Evolutionary conservation across 352 stramenopile species (phyloP), one percentile per base, ranked within the genome.

Genomic region (Phytopythium chamaehyphon): DNA sequence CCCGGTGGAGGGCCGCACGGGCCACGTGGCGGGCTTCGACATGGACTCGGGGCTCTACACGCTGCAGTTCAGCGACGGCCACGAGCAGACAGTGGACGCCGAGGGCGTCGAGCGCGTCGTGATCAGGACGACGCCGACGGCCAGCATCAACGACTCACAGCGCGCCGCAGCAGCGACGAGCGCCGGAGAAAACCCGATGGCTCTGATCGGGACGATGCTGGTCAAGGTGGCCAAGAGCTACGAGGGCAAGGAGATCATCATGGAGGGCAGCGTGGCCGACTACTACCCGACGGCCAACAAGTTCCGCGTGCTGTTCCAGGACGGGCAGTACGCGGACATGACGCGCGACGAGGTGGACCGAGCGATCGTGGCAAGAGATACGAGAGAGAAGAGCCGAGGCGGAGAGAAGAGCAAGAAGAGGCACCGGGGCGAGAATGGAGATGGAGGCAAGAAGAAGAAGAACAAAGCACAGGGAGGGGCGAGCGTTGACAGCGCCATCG

Each of bases 1-100:
- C 28, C 77, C 75, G 6, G 24, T 86, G 11, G 75, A 88, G 55
- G 77, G 77, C 40, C 70, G 75, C 15, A 85, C 73, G 26, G 77
- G 77, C n/a, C 26, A 62, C n/a, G 75, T 88, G 43, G 53, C 56
- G 21, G 46, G 50, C 15, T 88, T 66, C 40, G 69, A 86, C 54
- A 42, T 45, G 15, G 59, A 51, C 44, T 58, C 57, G 24, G 73
- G 63, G 0, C 42, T 80, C 23, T 88, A 88, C 56, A 64, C 63
- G 15, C 56, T 88, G 15, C 51, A 67, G 19, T 88, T 76, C 51
- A 70, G 69, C 50, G 77, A 88, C 60, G 62, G 67, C 51, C 62
- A 76, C 61, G 44, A 45, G 42, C 66, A 84, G 40, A 45, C 66
- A 9, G 50, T 85, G 7, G 35, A 65, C 4, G 61, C 69, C 40